Conservation (phyloP, 108 stramenopile species). For the Poteriospumella lacustris region DNA sequence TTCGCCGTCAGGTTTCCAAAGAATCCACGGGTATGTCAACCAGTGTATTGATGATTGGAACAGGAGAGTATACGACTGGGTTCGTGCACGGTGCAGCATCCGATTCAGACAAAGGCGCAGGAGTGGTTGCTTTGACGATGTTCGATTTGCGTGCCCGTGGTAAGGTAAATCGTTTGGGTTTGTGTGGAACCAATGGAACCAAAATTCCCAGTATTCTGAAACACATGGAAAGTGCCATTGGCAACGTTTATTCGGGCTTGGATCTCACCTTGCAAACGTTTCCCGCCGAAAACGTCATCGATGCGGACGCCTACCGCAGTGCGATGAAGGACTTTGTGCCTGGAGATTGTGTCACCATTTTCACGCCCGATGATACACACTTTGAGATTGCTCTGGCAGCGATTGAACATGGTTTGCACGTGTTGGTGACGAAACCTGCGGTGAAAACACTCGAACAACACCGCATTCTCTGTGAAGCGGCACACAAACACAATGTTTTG, state of each 20-base stretch:
- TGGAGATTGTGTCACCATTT: slow-evolving; percentile 88
- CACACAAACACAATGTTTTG: slow-evolving; percentile 73
- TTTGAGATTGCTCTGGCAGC: slow-evolving; percentile 88
- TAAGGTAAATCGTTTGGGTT: slow-evolving; percentile 75
- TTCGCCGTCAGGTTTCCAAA: too few relatives aligned
- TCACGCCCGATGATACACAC: slow-evolving; percentile 98
- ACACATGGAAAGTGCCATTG: slow-evolving; percentile 83
- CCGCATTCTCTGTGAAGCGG: slow-evolving; percentile 62
- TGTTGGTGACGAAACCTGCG: slow-evolving; percentile 96
- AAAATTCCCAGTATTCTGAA: slow-evolving; percentile 92
- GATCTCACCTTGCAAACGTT: slow-evolving; percentile 85
- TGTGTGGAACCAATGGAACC: slow-evolving; percentile 94
- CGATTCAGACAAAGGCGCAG: slow-evolving; percentile 90
- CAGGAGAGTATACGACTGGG: slow-evolving; percentile 92
- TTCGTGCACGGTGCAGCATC: slow-evolving; percentile 65
- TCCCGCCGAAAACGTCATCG: slow-evolving; percentile 73
- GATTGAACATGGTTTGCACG: slow-evolving; percentile 83
- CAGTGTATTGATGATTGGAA: slow-evolving; percentile 80
- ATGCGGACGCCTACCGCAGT: slow-evolving; percentile 70
- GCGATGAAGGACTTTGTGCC: slow-evolving; percentile 65
- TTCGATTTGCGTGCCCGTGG: slow-evolving; percentile 80
- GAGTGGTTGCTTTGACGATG: slow-evolving; percentile 95
- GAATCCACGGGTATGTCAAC: too few relatives aligned
- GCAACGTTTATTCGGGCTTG: slow-evolving; percentile 78
- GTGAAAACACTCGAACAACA: slow-evolving; percentile 90